phyloP scores from a whole-genome alignment of 768 basidiomycete species.

The Lactarius evosmus region DNA sequence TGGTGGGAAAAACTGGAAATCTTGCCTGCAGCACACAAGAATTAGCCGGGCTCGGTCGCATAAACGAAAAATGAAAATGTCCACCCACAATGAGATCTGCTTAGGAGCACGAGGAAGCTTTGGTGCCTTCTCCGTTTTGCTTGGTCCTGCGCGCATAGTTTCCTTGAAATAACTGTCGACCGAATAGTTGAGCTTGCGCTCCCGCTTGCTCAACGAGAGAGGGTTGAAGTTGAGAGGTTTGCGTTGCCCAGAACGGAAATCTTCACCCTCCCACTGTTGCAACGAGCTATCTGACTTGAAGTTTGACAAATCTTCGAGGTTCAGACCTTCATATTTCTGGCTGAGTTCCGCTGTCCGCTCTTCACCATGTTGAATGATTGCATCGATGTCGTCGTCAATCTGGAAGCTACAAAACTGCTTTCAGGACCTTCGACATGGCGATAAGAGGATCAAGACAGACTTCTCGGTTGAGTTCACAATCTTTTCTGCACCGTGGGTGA shows the following conservation, averaged over 20 bases:
- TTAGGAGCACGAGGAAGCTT: slow-evolving; percentile 86
- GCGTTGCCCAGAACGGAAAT: slow-evolving; percentile 74
- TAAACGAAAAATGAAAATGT: not conserved
- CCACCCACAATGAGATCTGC: slow-evolving; percentile 71
- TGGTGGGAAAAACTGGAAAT: slow-evolving; percentile 95
- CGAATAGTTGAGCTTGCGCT: slow-evolving; percentile 91
- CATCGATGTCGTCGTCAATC: slow-evolving; percentile 90
- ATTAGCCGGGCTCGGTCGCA: not conserved
- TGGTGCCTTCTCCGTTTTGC: slow-evolving; percentile 76
- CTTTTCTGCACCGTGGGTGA: slow-evolving; percentile 94
- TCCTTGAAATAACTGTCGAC: slow-evolving; percentile 96
- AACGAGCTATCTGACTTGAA: slow-evolving; percentile 93
- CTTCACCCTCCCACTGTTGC: slow-evolving; percentile 95
- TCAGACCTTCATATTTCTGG: slow-evolving; percentile 88
- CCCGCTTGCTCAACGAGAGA: slow-evolving; percentile 86
- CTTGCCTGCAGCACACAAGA: slow-evolving; percentile 53
- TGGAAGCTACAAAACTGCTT: slow-evolving; percentile 47
- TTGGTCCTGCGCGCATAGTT: slow-evolving; percentile 73
- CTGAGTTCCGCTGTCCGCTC: slow-evolving; percentile 85
- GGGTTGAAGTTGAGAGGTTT: slow-evolving; percentile 73
- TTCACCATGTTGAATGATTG: slow-evolving; percentile 87
- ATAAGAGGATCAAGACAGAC: slow-evolving; percentile 42
- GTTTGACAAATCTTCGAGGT: slow-evolving; percentile 92
- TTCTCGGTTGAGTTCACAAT: slow-evolving; percentile 81
- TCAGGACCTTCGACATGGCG: not conserved